Percentiles rank a stretch among this genome's conserved stretches.
phyloP scores from a whole-genome alignment of 352 stramenopile species.

The Blastocystis sp. region DNA sequence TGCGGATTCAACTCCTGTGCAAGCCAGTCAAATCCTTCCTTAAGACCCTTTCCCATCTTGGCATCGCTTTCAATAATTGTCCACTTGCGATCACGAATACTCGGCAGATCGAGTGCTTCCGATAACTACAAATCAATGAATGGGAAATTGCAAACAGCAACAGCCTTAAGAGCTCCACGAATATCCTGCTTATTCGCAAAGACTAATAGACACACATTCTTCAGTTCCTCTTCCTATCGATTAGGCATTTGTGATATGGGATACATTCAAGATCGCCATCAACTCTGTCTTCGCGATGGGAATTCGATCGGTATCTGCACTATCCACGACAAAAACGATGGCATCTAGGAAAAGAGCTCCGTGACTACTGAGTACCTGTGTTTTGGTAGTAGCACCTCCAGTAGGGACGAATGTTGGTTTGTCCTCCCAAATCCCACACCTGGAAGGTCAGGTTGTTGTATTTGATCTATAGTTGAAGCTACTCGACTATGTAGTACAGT shows the following conservation, averaged over 20 bases:
- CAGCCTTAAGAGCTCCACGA: slow-evolving; percentile 73
- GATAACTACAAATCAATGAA: slow-evolving; percentile 59
- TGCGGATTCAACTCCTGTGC: slow-evolving; percentile 43
- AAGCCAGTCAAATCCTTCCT: slow-evolving; percentile 96
- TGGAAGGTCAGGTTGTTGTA: slow-evolving; percentile 82
- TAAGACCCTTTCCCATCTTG: slow-evolving; percentile 89
- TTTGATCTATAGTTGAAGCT: slow-evolving; percentile 61
- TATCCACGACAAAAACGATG: slow-evolving; percentile 76
- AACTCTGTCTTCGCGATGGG: slow-evolving; percentile 92
- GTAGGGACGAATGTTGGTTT: slow-evolving; percentile 98
- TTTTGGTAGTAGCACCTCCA: slow-evolving; percentile 99
- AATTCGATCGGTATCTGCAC: slow-evolving; percentile 87
- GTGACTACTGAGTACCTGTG: slow-evolving; percentile 88
- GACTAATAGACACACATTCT: slow-evolving; percentile 92
- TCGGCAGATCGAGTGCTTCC: slow-evolving; percentile 87
- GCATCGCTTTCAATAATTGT: slow-evolving; percentile 97
- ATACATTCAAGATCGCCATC: slow-evolving; percentile 83
- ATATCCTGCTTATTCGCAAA: slow-evolving; percentile 99
- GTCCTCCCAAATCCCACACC: slow-evolving; percentile 97
- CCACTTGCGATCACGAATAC: slow-evolving; percentile 97
- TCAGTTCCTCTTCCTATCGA: slow-evolving; percentile 88
- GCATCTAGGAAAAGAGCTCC: slow-evolving; percentile 59
- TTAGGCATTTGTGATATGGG: background rate
- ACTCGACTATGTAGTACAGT: slow-evolving; percentile 59
- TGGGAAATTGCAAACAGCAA: slow-evolving; percentile 46